A percentile compares a stretch with the other conserved stretches of the same genome.
Evolutionary conservation across 176 grass and related monocot genomes (phyloP).

Genomic region (Carex kokanica): DNA sequence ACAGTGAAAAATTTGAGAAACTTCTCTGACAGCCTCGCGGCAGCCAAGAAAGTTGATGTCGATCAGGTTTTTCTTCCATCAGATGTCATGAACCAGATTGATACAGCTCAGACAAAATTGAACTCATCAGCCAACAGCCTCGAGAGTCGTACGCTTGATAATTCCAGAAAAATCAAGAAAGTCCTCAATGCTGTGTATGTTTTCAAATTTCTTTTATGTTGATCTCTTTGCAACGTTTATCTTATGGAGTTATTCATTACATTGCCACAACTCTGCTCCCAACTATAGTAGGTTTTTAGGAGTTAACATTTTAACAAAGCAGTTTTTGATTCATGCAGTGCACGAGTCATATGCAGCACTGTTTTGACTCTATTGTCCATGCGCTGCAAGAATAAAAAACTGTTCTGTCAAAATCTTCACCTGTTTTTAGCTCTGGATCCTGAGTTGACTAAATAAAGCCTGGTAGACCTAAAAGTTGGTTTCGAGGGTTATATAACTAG

Average conservation of each 20-base stretch:
- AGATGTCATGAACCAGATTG: conserved; percentile 53
- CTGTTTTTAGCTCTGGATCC: not conserved
- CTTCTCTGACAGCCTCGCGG: conserved; percentile 81
- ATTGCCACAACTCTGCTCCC: not conserved
- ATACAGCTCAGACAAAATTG: conserved; percentile 57
- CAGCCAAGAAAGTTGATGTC: conserved; percentile 60
- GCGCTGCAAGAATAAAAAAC: too few species aligned
- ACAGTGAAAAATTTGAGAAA: conserved; percentile 83
- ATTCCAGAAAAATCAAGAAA: conserved; percentile 59
- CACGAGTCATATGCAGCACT: too few species aligned
- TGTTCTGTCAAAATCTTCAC: too few species aligned
- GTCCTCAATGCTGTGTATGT: conserved; percentile 63
- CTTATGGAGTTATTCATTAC: not conserved
- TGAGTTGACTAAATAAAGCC: not conserved
- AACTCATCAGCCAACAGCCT: conserved; percentile 60
- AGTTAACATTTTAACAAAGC: too few species aligned
- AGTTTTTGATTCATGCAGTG: too few species aligned
- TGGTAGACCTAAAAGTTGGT: not conserved
- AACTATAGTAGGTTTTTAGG: not conserved
- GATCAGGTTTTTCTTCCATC: conserved; percentile 39
- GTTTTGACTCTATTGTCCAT: too few species aligned
- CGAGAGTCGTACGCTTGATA: conserved; percentile 45
- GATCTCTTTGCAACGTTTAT: not conserved
- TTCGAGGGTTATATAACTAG: conserved; percentile 1
- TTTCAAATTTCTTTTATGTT: not conserved